These are phyloP conservation scores for Scenedesmus sp. DNA, from an alignment of 163 green algal species.

Conservation along the genomic window DNA sequence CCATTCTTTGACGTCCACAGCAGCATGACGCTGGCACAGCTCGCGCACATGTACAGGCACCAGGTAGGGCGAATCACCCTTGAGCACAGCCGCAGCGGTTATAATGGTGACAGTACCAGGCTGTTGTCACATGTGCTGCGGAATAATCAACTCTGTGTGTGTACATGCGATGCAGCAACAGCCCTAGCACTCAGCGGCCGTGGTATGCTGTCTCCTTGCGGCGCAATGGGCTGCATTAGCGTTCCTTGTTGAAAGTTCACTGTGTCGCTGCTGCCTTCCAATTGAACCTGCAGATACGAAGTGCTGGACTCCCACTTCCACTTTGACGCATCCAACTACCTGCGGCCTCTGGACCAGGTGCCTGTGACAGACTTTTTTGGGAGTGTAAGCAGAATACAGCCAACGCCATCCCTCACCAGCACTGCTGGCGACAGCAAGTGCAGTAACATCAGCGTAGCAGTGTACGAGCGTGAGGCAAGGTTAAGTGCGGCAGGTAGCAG, in stretches of 20 bases:
- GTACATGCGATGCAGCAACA: background rate
- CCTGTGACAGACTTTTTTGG: constrained; percentile 75
- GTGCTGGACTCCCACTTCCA: constrained; percentile 65
- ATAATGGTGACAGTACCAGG: too few relatives aligned
- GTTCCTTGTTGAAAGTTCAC: too few relatives aligned
- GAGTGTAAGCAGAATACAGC: constrained; percentile 14
- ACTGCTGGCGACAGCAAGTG: background rate
- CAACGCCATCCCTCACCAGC: background rate
- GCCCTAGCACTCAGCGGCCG: background rate
- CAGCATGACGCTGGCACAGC: constrained; percentile 66
- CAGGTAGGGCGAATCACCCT: too few relatives aligned
- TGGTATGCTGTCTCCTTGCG: background rate
- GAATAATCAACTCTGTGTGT: too few relatives aligned
- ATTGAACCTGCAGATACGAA: constrained; percentile 57
- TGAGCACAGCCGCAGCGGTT: too few relatives aligned
- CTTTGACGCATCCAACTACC: constrained; percentile 50
- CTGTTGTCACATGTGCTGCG: too few relatives aligned
- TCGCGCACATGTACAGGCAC: constrained; percentile 72
- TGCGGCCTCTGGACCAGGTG: constrained; percentile 42
- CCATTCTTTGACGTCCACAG: too few relatives aligned
- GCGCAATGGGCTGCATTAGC: too few relatives aligned
- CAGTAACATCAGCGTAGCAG: background rate
- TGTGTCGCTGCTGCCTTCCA: background rate
- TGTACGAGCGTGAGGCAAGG: background rate
- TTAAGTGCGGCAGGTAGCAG: background rate